Evolutionary conservation across 169 alveolate genomes (phyloP), one percentile per base, ranked within the genome.

Genomic region (Plasmodium chabaudi): DNA sequence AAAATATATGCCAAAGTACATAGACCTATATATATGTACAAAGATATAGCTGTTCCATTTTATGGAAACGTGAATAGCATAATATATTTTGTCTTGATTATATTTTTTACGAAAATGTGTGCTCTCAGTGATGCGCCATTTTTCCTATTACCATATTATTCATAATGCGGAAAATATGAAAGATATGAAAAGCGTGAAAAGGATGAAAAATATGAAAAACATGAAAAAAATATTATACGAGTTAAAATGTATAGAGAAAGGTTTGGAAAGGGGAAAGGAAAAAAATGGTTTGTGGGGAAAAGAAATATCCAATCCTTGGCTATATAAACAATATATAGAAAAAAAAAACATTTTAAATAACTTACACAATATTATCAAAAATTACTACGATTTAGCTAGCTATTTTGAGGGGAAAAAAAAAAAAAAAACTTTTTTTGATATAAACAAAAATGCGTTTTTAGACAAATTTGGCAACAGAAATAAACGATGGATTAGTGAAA

Each of bases 311-410:
- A 34, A 34, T n/a, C 10, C 56, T 9, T 9, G 42, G 61, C 1
- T n/a, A 27, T 17, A 6, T 12, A 39, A 47, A 17, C 9, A 15
- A 9, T 75, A 75, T 68, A 1, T 23, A 6, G 88, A 75, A 60
- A 75, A 34, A 0, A 34, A 75, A 42, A 46, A 53, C 15, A 44
- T 63, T 57, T 23, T 75, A 46, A 53, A 63, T 13, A 75, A 10
- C 47, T 75, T 75, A 39, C 21, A 42, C 64, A 15, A 15, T 21
- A 44, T 75, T 19, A 75, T 75, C 10, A 63, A 34, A 3, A 27
- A 59, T n/a, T 75, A 75, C 39, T 63, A 67, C n/a, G 25, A 21
- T 75, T 7, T 75, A 57, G 60, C 63, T 25, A 23, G n/a, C 5
- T 21, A n/a, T 53, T 55, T n/a, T 67, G 17, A 34, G 21, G 55